phyloP scores from a whole-genome alignment of 2,329 filamentous ascomycete species.

The Penicillium sp. region DNA sequence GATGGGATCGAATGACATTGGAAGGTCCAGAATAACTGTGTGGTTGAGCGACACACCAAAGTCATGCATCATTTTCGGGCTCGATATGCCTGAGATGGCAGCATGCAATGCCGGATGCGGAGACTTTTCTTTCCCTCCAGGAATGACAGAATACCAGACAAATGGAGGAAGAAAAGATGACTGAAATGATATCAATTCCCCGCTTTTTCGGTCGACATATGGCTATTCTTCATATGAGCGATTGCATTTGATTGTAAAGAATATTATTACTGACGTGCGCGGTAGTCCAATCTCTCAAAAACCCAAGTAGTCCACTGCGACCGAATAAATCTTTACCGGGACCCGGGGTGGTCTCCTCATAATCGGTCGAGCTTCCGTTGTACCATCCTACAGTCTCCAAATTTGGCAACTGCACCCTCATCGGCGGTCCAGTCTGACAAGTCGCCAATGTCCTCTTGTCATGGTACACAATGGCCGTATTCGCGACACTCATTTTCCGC shows the following conservation, averaged over 20 bases:
- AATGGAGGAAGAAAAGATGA: conserved; percentile 65
- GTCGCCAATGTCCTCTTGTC: conserved; percentile 68
- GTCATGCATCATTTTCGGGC: conserved; percentile 74
- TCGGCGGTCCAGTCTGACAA: conserved; percentile 69
- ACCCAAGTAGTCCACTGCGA: not conserved
- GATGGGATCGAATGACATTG: conserved; percentile 63
- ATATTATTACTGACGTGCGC: not conserved
- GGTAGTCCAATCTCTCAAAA: not conserved
- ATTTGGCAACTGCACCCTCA: conserved; percentile 62
- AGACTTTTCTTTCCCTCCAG: not conserved
- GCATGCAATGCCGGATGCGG: conserved; percentile 23
- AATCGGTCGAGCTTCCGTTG: conserved; percentile 55
- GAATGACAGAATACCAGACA: conserved; percentile 63
- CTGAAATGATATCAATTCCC: conserved; percentile 68
- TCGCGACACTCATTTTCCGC: conserved; percentile 69
- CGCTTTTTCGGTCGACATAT: conserved; percentile 63
- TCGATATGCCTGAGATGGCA: conserved; percentile 60
- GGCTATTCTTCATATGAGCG: conserved; percentile 50
- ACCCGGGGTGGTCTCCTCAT: not conserved
- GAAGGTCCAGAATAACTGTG: conserved; percentile 69
- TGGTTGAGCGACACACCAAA: conserved; percentile 65
- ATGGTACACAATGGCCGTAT: conserved; percentile 66
- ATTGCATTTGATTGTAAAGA: not conserved
- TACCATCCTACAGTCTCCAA: conserved; percentile 71
- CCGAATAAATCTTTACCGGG: not conserved